These are phyloP conservation scores for Jaminaea rosea DNA, from an alignment of 1,284 basidiomycete genomes.

Conservation along the genomic window DNA sequence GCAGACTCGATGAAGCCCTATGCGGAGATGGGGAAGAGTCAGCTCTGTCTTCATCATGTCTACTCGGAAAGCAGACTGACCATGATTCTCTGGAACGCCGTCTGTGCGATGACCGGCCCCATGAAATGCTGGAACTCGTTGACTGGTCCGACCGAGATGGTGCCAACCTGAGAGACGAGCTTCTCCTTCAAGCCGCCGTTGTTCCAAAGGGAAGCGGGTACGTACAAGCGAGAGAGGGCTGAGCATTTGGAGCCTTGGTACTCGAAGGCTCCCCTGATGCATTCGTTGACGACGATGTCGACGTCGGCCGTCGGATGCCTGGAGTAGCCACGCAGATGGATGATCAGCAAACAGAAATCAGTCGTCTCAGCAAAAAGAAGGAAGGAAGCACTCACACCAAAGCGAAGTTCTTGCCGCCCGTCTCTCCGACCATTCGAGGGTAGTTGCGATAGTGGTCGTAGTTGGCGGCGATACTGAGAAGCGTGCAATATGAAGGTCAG, in stretches of 20 bases:
- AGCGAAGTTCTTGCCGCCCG: slow-evolving; percentile 96
- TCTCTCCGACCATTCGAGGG: slow-evolving; percentile 87
- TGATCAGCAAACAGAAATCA: too few relatives aligned
- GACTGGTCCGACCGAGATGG: slow-evolving; percentile 75
- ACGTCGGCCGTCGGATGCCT: slow-evolving; percentile 81
- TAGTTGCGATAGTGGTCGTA: slow-evolving; percentile 62
- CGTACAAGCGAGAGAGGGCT: slow-evolving; percentile 82
- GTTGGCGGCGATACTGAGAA: slow-evolving; percentile 81
- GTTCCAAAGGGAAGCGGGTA: slow-evolving; percentile 72
- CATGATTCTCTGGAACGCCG: slow-evolving; percentile 80
- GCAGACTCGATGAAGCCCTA: slow-evolving; percentile 80
- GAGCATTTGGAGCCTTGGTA: slow-evolving; percentile 99
- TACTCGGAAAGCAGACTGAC: too few relatives aligned
- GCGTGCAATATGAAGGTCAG: too few relatives aligned
- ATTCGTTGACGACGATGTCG: slow-evolving; percentile 77
- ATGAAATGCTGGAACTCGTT: slow-evolving; percentile 77
- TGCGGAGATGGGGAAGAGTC: too few relatives aligned
- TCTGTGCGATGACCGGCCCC: slow-evolving; percentile 84
- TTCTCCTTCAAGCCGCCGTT: slow-evolving; percentile 73
- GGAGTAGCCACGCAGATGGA: too few relatives aligned
- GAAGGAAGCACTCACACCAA: too few relatives aligned
- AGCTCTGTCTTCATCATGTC: too few relatives aligned
- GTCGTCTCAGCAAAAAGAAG: too few relatives aligned
- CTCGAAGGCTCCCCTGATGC: slow-evolving; percentile 83
- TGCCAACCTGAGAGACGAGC: slow-evolving; percentile 64